These are phyloP conservation scores for Shiraia sp. DNA, from an alignment of 2,329 filamentous ascomycete species.

Conservation along the genomic window DNA sequence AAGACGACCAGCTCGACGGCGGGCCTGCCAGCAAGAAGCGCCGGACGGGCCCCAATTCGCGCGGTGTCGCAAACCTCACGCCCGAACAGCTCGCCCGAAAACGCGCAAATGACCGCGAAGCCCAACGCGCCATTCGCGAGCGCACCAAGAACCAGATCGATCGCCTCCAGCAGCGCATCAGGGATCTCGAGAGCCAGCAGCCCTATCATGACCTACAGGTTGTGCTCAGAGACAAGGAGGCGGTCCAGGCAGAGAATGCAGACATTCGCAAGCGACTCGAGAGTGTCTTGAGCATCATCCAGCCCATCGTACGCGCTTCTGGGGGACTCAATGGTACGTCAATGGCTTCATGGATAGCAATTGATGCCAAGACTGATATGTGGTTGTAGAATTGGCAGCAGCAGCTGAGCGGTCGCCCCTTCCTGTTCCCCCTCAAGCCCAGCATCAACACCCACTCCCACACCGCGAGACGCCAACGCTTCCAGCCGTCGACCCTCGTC, in stretches of 20 bases:
- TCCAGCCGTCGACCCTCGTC: slow-evolving; percentile 22
- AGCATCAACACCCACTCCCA: too few relatives aligned
- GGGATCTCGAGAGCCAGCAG: slow-evolving; percentile 76
- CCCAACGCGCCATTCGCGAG: slow-evolving; percentile 82
- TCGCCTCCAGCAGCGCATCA: slow-evolving; percentile 70
- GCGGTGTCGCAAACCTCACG: slow-evolving; percentile 84
- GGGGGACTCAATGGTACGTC: slow-evolving; percentile 51
- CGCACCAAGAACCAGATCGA: slow-evolving; percentile 82
- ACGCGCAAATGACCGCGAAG: slow-evolving; percentile 87
- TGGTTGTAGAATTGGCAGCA: slow-evolving; percentile 51
- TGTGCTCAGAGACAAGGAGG: slow-evolving; percentile 74
- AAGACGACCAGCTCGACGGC: slow-evolving; percentile 17
- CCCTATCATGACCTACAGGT: slow-evolving; percentile 83
- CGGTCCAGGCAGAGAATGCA: slow-evolving; percentile 76
- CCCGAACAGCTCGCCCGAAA: slow-evolving; percentile 88
- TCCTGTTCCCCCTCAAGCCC: slow-evolving; percentile 31
- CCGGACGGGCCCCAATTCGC: slow-evolving; percentile 52
- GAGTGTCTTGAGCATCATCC: slow-evolving; percentile 65
- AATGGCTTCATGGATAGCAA: background rate
- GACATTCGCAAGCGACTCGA: slow-evolving; percentile 73
- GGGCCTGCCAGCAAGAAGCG: slow-evolving; percentile 37
- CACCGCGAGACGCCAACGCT: slow-evolving; percentile 17
- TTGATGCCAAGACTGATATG: slow-evolving; percentile 8
- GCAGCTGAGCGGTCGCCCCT: slow-evolving; percentile 53
- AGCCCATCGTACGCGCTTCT: slow-evolving; percentile 57